Base-by-base conservation (phyloP, 371 early-diverging fungal genomes). In the Rhizomucor miehei region DNA sequence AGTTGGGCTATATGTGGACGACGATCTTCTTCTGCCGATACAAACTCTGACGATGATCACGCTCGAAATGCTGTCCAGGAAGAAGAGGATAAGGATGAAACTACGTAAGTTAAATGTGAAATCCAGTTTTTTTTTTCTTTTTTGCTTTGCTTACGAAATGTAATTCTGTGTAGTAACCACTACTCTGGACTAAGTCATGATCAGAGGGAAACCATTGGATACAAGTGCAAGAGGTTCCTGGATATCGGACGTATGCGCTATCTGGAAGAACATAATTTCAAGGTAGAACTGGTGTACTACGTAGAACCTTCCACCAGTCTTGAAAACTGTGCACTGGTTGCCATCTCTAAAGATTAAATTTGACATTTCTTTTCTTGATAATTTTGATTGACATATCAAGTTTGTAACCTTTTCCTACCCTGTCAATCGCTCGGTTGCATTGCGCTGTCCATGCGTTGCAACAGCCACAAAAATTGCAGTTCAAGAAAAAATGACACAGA, bases 291-390 rank as follows among this genome's bases (percentile, higher is more conserved):
- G 9, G 82, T 89, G 3, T 84, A 88, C 57, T 89, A 88, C 63
- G 83, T 82, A 14, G 78, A 81, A 48, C 62, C 67, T 50, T 62
- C 69, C n/a, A 77, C 83, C 5, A 87, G 85, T 16, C 62, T 87
- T 36, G 91, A 89, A 58, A 91, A 91, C 59, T 74, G 87, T 44
- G 89, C 88, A 16, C 63, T 89, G 56, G 75, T 89, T 48, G 89
- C 85, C 5, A 60, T 71, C 12, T 75, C 75, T 20, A 54, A 56
- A 51, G 19, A 54, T n/a, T n/a, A n/a, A 3, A 17, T n/a, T n/a
- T n/a, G n/a, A n/a, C n/a, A n/a, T n/a, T n/a, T n/a, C 12, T 23
- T 23, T 46, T 23, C 24, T 1, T 46, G 4, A 24, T 46, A 24
- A 46, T 46, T 20, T 23, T n/a, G n/a, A n/a, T n/a, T n/a, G n/a